A percentile compares a stretch with the other conserved stretches of the same genome.
Evolutionary conservation across 2,329 filamentous ascomycete genomes (phyloP).

Genomic region (Acrocalymma vagum): DNA sequence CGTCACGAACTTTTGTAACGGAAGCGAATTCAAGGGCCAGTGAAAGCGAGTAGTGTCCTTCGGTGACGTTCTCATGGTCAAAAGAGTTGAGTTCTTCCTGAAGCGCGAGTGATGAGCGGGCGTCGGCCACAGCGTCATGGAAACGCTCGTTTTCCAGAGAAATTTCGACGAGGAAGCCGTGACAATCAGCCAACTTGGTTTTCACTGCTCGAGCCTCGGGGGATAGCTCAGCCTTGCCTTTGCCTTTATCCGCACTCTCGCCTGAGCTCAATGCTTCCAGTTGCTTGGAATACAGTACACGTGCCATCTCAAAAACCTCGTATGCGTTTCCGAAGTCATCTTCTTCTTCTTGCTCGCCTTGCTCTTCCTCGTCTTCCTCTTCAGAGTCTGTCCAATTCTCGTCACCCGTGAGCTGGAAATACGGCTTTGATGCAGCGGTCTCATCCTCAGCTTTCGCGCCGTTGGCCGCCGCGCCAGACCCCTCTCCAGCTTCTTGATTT

Average conservation of each 20-base stretch:
- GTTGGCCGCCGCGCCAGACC: conserved; percentile 32
- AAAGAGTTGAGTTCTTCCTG: conserved; percentile 81
- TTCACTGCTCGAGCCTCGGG: conserved; percentile 57
- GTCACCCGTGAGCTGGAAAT: conserved; percentile 93
- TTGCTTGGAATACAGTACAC: conserved; percentile 66
- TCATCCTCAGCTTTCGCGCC: conserved; percentile 53
- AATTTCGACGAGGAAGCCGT: conserved; percentile 94
- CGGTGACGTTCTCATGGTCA: conserved; percentile 86
- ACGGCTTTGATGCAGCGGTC: conserved; percentile 70
- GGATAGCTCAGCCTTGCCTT: conserved; percentile 55
- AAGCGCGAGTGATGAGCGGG: conserved; percentile 77
- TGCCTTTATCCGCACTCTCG: conserved; percentile 51
- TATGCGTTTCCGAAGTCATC: conserved; percentile 72
- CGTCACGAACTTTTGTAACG: conserved; percentile 69
- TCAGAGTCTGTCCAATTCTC: conserved; percentile 86
- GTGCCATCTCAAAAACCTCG: conserved; percentile 70
- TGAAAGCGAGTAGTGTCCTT: conserved; percentile 96
- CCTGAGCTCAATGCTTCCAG: conserved; percentile 53
- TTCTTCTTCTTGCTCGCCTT: conserved; percentile 60
- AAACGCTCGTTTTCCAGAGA: conserved; percentile 97
- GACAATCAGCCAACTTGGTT: conserved; percentile 89
- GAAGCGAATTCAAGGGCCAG: conserved; percentile 94
- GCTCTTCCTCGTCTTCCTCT: conserved; percentile 66
- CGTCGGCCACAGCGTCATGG: conserved; percentile 84
- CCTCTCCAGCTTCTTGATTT: conserved; percentile 48